phyloP scores from a whole-genome alignment of 169 alveolate species.

The Sarcocystis neurona region DNA sequence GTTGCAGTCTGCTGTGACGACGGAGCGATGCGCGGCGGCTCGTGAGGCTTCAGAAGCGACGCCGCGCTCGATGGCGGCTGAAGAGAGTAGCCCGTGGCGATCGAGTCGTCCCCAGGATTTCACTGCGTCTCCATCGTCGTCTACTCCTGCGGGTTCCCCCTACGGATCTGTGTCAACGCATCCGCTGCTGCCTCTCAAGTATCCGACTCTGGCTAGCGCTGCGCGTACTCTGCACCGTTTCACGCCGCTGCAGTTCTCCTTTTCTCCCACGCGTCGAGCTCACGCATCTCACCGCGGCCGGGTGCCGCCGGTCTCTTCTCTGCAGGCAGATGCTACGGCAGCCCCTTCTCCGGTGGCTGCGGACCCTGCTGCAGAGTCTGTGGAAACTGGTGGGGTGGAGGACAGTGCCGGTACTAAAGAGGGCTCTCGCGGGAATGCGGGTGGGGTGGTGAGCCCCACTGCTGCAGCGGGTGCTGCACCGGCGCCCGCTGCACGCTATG shows the following conservation, averaged over 20 bases:
- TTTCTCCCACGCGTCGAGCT: conserved; percentile 29
- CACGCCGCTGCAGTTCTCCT: conserved; percentile 23
- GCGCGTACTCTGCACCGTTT: conserved; percentile 14
- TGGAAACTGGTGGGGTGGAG: not conserved
- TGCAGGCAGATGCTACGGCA: not conserved
- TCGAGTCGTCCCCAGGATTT: not conserved
- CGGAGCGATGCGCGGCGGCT: too few relatives aligned
- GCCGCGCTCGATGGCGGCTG: too few relatives aligned
- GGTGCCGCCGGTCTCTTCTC: not conserved
- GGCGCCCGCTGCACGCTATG: conserved; percentile 33
- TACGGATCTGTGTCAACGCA: too few relatives aligned
- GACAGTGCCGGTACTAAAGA: not conserved
- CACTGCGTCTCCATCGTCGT: not conserved
- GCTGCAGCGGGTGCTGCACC: not conserved
- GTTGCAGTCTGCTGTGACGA: too few relatives aligned
- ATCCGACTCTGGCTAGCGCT: not conserved
- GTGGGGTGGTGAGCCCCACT: not conserved
- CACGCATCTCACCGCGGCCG: not conserved
- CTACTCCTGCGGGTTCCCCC: not conserved
- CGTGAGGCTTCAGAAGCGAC: too few relatives aligned
- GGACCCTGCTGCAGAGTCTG: not conserved
- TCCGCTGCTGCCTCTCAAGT: not conserved
- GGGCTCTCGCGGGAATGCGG: not conserved
- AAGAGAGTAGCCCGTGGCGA: too few relatives aligned
- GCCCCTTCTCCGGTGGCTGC: not conserved